Conservation (phyloP, 2,329 filamentous ascomycete genomes). For the Xylaria sp. region DNA sequence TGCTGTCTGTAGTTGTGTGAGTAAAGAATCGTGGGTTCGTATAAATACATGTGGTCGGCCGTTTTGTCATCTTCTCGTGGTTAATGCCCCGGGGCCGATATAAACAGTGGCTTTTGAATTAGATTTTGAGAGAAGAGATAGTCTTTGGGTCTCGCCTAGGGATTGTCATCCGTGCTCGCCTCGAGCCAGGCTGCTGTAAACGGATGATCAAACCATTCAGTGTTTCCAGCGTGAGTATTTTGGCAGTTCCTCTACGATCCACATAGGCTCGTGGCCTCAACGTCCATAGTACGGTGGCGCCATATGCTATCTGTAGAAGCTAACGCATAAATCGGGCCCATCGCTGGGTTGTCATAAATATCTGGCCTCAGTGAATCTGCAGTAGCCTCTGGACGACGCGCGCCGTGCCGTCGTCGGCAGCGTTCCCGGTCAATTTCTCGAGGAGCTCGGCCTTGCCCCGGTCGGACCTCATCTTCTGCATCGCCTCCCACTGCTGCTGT, state of each 20-base stretch:
- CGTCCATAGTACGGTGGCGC: not conserved
- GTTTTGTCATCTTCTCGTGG: too few relatives aligned
- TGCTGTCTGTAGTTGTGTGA: too few relatives aligned
- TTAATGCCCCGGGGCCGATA: too few relatives aligned
- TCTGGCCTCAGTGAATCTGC: conserved; percentile 35
- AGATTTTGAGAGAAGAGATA: not conserved
- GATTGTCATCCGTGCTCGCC: not conserved
- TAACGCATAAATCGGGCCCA: not conserved
- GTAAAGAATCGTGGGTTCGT: too few relatives aligned
- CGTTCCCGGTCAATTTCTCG: conserved; percentile 47
- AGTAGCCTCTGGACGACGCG: conserved; percentile 49
- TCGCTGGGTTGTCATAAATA: not conserved
- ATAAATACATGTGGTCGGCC: too few relatives aligned
- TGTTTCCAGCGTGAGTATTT: not conserved
- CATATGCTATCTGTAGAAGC: not conserved
- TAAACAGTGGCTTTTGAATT: too few relatives aligned
- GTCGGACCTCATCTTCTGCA: conserved; percentile 54
- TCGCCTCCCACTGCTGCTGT: conserved; percentile 54
- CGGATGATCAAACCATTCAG: not conserved
- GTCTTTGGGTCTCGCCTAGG: not conserved
- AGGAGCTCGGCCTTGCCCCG: conserved; percentile 51
- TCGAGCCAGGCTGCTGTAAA: not conserved
- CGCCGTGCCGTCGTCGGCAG: conserved; percentile 45
- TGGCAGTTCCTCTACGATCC: not conserved
- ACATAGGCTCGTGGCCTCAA: not conserved